A percentile compares a stretch with the other conserved stretches of the same genome.
These are phyloP conservation scores for Capillidium rhysosporum DNA, from an alignment of 371 early-diverging fungal species.

Conservation along the genomic window DNA sequence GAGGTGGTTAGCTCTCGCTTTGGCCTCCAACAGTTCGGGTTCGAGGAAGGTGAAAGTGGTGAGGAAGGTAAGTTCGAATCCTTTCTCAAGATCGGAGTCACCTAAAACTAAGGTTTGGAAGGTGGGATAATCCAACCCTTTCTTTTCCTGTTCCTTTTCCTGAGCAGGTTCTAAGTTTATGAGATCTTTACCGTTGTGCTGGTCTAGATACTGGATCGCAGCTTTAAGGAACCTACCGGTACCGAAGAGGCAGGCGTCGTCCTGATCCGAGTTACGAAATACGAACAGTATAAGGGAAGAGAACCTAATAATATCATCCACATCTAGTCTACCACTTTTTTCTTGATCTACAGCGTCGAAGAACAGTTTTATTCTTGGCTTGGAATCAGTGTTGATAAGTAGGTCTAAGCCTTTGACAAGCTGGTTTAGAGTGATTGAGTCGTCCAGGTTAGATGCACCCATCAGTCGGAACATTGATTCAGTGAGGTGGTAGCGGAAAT, in stretches of 20 bases:
- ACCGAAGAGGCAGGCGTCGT: neutral
- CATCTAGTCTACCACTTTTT: neutral
- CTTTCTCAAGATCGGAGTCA: too few relatives aligned
- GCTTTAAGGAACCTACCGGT: constrained; percentile 2
- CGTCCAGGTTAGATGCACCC: neutral
- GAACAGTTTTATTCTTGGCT: neutral
- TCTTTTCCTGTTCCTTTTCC: too few relatives aligned
- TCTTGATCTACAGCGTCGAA: neutral
- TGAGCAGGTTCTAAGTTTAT: neutral
- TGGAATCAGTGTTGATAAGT: neutral
- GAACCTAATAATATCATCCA: constrained; percentile 1
- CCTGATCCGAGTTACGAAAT: neutral
- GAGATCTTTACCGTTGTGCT: neutral
- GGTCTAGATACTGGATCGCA: neutral
- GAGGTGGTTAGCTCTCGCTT: too few relatives aligned
- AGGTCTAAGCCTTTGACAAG: neutral
- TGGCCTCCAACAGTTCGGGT: too few relatives aligned
- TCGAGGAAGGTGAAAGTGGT: too few relatives aligned
- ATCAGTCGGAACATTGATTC: neutral
- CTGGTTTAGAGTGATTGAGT: neutral
- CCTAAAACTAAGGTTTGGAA: too few relatives aligned
- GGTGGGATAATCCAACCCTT: too few relatives aligned
- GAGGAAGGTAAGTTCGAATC: too few relatives aligned
- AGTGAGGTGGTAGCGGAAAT: neutral
- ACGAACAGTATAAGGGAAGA: neutral